Conservation (phyloP, 1,139 yeast species). For the Kodamaea ohmeri region DNA sequence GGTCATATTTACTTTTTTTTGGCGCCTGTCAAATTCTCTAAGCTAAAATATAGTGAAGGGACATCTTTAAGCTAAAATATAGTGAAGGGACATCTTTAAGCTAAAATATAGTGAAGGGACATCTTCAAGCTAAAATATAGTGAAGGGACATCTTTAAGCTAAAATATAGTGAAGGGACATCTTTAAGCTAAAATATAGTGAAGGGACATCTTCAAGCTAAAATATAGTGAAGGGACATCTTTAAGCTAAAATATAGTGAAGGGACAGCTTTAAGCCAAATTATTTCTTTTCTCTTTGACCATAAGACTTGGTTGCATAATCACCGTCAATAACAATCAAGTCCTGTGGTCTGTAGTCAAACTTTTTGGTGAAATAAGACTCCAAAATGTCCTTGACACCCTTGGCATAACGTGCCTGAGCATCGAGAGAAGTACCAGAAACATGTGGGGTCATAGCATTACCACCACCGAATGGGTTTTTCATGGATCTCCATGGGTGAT, state of each 20-base stretch:
- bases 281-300: constrained; percentile 43
- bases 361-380: constrained; percentile 59
- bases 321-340: constrained; percentile 68
- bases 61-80: not conserved
- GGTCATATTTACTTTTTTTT: not conserved
- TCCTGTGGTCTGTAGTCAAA: constrained; percentile 71
- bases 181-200: too few relatives aligned
- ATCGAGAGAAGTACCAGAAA: constrained; percentile 76
- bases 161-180: too few relatives aligned
- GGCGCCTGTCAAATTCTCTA: not conserved
- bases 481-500: constrained; percentile 78
- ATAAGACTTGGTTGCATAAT: constrained; percentile 71
- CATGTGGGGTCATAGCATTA: constrained; percentile 84
- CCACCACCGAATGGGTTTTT: constrained; percentile 66
- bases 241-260: too few relatives aligned
- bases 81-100: too few relatives aligned
- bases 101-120: too few relatives aligned
- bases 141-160: too few relatives aligned
- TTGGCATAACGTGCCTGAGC: constrained; percentile 73
- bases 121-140: too few relatives aligned
- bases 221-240: too few relatives aligned
- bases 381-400: constrained; percentile 66
- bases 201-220: too few relatives aligned
- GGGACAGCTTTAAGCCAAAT: constrained; percentile 71
- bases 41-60: not conserved